Base-by-base conservation (phyloP, 2,329 filamentous ascomycete species). In the Aspergillus pseudonomiae region DNA sequence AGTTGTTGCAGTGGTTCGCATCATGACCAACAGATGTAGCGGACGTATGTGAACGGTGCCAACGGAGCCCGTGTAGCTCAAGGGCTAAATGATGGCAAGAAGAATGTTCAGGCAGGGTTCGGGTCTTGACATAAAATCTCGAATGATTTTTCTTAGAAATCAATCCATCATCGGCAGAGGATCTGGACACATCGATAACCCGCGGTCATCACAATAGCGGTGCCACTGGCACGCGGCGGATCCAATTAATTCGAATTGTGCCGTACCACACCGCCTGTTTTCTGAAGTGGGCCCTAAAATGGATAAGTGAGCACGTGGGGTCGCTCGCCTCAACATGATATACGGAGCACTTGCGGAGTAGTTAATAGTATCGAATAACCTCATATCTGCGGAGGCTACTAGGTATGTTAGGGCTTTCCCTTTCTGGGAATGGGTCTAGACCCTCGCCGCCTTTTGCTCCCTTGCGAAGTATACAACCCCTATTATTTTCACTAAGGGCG, bases 1-100 rank as follows among this genome's bases (percentile, higher is more conserved):
- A 60, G 58, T 69, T 68, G 64, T 65, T 65, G 68, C 65, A 70
- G 66, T 69, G 67, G 69, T 67, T 73, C 65, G 67, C 71, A 73
- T 73, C 68, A 70, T 73, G 71, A 64, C 71, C 70, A 61, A 63
- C 61, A 61, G 60, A 57, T 62, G 61, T 36, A 46, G 34, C 59
- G 58, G 62, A 61, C 66, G 36, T 56, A 59, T 61, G 59, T 61
- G 63, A 55, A 36, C 41, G 53, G 43, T 45, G 45, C 48, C 34
- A 59, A 59, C 59, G 34, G 61, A 50, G 58, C 48, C 57, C 43
- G 63, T 46, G 36, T 6, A 59, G 43, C 50, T n/a, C 24, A 45
- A 52, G 53, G 30, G 30, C 54, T 62, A 43, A 50, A 58, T 46
- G n/a, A 48, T 54, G 48, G 21, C 19, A 26, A 12, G 32, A n/a